These are phyloP conservation scores for Crithidia sp. DNA, from an alignment of 208 protist species.

Conservation along the genomic window DNA sequence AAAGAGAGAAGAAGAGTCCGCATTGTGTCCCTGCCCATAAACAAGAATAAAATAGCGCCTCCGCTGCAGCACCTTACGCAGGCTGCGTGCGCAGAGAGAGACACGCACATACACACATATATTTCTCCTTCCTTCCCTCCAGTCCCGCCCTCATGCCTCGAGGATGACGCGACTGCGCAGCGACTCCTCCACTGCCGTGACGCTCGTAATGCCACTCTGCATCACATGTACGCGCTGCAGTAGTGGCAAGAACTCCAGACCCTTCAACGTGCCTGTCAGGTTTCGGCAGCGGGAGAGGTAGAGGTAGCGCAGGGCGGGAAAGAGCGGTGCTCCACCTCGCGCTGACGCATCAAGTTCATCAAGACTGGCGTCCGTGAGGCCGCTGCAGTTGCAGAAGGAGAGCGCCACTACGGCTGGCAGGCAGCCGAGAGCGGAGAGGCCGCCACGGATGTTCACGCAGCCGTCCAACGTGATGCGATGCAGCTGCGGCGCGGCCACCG, in stretches of 20 bases:
- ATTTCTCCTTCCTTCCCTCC: not conserved
- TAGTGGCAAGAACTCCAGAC: constrained; percentile 3
- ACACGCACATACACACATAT: not conserved
- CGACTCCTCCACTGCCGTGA: not conserved
- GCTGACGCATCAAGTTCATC: not conserved
- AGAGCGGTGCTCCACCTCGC: not conserved
- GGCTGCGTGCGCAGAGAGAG: not conserved
- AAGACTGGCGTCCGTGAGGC: constrained; percentile 12
- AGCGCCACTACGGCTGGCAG: constrained; percentile 10
- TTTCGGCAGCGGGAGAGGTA: constrained; percentile 14
- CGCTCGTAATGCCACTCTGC: constrained; percentile 11
- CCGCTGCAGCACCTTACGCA: too few species aligned
- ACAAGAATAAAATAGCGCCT: too few species aligned
- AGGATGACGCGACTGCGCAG: constrained; percentile 15
- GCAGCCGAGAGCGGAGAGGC: not conserved
- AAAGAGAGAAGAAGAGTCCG: too few species aligned
- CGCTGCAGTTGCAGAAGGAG: constrained; percentile 15
- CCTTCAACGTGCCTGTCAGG: constrained; percentile 11
- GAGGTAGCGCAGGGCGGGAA: constrained; percentile 7
- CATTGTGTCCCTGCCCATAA: too few species aligned
- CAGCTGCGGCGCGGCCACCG: not conserved
- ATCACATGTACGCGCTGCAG: constrained; percentile 14
- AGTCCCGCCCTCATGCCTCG: not conserved
- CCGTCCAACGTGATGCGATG: constrained; percentile 19
- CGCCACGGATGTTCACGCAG: constrained; percentile 18